phyloP scores from a whole-genome alignment of 176 grass and related monocot genomes.

The Oryza rufipogon region DNA sequence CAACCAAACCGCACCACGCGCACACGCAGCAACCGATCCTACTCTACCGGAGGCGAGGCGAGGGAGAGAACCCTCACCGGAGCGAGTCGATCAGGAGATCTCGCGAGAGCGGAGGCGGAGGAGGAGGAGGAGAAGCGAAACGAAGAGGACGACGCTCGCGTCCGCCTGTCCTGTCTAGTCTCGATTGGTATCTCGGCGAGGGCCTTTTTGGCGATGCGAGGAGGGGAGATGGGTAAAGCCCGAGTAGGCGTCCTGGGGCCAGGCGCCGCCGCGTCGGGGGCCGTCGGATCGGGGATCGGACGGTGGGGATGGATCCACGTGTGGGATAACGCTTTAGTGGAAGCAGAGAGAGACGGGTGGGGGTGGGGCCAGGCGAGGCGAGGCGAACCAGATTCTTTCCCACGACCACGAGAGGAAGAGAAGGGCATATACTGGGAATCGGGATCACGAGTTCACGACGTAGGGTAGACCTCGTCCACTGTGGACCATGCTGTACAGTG shows the following conservation, averaged over 20 bases:
- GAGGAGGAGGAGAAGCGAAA: background rate
- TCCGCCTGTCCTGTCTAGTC: background rate
- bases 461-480: constrained; percentile 28
- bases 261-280: background rate
- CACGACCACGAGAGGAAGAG: background rate
- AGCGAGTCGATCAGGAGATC: constrained; percentile 15
- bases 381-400: constrained; percentile 18
- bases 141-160: background rate
- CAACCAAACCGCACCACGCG: background rate
- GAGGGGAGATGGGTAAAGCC: constrained; percentile 13
- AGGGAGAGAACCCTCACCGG: background rate
- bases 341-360: constrained; percentile 21
- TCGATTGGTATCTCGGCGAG: background rate
- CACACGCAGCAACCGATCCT: background rate
- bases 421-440: constrained; percentile 46
- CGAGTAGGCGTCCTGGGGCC: background rate
- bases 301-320: background rate
- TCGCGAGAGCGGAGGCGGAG: background rate
- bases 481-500: constrained; percentile 2
- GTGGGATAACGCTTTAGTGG: constrained; percentile 42
- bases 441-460: background rate
- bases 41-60: background rate
- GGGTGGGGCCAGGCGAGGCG: background rate
- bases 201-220: constrained; percentile 33
- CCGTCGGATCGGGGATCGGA: background rate